Percentiles rank a stretch among this genome's conserved stretches.
These are phyloP conservation scores for Naganishia cerealis DNA, from an alignment of 1,284 basidiomycete genomes.

Conservation along the genomic window DNA sequence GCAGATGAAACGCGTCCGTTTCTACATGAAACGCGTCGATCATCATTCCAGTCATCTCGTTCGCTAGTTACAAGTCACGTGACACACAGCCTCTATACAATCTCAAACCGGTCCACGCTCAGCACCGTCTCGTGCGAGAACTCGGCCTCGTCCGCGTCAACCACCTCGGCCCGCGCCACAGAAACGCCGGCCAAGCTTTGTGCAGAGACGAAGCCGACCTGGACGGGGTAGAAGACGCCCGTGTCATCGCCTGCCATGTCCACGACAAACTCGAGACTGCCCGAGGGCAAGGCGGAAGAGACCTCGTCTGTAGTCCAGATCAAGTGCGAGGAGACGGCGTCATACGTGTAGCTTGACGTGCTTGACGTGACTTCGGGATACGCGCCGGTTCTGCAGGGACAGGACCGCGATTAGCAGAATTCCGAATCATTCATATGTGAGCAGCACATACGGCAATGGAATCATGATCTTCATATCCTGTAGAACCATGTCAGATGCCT, in stretches of 20 bases:
- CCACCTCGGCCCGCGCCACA: constrained; percentile 60
- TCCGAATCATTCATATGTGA: background rate
- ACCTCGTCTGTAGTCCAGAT: constrained; percentile 71
- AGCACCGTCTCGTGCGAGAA: constrained; percentile 78
- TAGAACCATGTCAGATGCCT: constrained; percentile 74
- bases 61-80: background rate
- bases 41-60: background rate
- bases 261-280: constrained; percentile 77
- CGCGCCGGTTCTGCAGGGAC: constrained; percentile 65
- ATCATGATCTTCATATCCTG: constrained; percentile 86
- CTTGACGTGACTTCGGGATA: constrained; percentile 77
- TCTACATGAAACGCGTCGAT: background rate
- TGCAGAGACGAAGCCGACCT: constrained; percentile 74
- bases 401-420: constrained; percentile 20
- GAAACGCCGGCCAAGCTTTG: constrained; percentile 73
- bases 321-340: constrained; percentile 73
- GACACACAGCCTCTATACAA: constrained; percentile 48
- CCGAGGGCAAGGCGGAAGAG: constrained; percentile 62
- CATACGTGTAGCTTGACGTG: constrained; percentile 75
- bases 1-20: constrained; percentile 14
- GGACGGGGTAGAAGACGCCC: constrained; percentile 88
- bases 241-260: constrained; percentile 75
- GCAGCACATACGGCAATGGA: constrained; percentile 73
- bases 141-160: constrained; percentile 64
- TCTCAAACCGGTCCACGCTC: constrained; percentile 66